phyloP scores from a whole-genome alignment of 1,284 basidiomycete species.

The Ceratobasidium sp. region DNA sequence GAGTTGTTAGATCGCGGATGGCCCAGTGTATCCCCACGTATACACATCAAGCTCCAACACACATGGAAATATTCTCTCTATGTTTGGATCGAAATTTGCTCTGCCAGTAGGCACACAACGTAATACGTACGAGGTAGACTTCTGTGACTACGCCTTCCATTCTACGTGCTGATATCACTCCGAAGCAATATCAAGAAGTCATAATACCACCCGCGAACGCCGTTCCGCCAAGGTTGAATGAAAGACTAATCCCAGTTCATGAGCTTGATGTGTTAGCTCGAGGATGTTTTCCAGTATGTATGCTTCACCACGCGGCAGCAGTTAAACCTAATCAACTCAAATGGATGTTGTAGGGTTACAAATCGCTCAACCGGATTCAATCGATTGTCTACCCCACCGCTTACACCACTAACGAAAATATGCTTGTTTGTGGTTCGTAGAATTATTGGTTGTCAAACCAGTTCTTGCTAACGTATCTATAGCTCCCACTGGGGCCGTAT shows the following conservation, averaged over 20 bases:
- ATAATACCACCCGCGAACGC: slow-evolving; percentile 87
- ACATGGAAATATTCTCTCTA: slow-evolving; percentile 79
- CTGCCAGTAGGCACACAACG: slow-evolving; percentile 88
- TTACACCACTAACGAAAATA: slow-evolving; percentile 94
- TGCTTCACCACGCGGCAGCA: not conserved
- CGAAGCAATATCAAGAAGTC: slow-evolving; percentile 75
- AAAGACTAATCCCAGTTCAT: slow-evolving; percentile 79
- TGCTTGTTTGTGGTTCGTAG: slow-evolving; percentile 89
- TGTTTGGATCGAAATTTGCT: slow-evolving; percentile 78
- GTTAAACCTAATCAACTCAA: slow-evolving; percentile 8
- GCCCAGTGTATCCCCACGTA: slow-evolving; percentile 87
- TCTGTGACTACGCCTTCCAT: slow-evolving; percentile 15
- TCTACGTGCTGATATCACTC: slow-evolving; percentile 63
- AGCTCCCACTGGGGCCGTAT: slow-evolving; percentile 95
- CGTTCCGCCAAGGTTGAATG: slow-evolving; percentile 79
- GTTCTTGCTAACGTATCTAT: slow-evolving; percentile 1
- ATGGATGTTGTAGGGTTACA: slow-evolving; percentile 75
- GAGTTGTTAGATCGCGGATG: slow-evolving; percentile 64
- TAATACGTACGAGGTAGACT: slow-evolving; percentile 71
- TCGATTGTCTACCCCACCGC: slow-evolving; percentile 95
- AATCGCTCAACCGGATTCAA: slow-evolving; percentile 92
- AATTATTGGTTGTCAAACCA: not conserved
- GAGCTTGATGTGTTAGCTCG: slow-evolving; percentile 84
- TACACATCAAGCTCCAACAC: slow-evolving; percentile 78
- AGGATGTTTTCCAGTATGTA: slow-evolving; percentile 88